Percentiles rank a stretch among this genome's conserved stretches.
Conservation (phyloP, 106 monocot species). For the Allium fistulosum region DNA sequence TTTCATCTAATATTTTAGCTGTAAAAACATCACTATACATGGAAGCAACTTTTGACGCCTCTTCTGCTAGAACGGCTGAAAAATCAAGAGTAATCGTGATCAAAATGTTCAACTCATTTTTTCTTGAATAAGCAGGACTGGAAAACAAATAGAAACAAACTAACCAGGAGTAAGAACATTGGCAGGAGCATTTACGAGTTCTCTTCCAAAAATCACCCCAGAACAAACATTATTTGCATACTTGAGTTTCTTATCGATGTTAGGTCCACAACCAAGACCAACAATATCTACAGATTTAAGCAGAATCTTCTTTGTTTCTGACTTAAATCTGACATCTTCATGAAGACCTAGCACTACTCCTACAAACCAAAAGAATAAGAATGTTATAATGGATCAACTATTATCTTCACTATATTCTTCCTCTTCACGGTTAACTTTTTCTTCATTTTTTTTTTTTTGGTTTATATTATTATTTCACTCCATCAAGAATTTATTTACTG, state of each 20-base stretch:
- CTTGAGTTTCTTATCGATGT: slow-evolving; percentile 49
- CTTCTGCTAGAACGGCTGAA: slow-evolving; percentile 55
- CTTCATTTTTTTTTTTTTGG: too few species aligned
- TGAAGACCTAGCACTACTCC: slow-evolving; percentile 53
- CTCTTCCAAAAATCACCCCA: slow-evolving; percentile 62
- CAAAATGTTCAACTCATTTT: too few species aligned
- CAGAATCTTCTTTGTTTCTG: slow-evolving; percentile 45
- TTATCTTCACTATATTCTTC: too few species aligned
- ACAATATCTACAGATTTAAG: slow-evolving; percentile 68
- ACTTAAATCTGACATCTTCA: slow-evolving; percentile 77
- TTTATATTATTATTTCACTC: too few species aligned
- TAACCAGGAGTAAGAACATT: slow-evolving; percentile 87
- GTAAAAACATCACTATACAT: slow-evolving; percentile 63
- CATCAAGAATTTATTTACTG: too few species aligned
- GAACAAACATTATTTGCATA: slow-evolving; percentile 57
- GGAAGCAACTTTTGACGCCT: slow-evolving; percentile 70
- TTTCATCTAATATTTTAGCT: slow-evolving; percentile 60
- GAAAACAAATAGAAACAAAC: slow-evolving; percentile 1
- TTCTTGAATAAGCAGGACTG: not conserved
- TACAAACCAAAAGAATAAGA: not conserved
- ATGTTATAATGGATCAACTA: too few species aligned
- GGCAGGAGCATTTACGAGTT: slow-evolving; percentile 85
- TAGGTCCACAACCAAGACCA: slow-evolving; percentile 49
- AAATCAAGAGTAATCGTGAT: not conserved
- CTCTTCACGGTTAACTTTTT: too few species aligned